These are phyloP conservation scores for Plasmodium gaboni DNA, from an alignment of 169 alveolate genomes.

Conservation along the genomic window DNA sequence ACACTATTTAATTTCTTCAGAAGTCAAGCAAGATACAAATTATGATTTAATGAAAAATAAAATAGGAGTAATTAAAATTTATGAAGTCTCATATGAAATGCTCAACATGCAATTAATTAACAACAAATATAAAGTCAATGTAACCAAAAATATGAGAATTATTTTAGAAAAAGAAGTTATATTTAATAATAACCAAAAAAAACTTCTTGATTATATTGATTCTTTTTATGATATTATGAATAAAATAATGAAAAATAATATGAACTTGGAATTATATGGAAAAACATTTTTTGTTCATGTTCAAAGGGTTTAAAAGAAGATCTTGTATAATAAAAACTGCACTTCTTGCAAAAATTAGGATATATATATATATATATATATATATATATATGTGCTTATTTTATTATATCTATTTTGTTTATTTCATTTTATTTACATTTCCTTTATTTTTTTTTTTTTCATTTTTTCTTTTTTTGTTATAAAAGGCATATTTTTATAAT, in stretches of 20 bases:
- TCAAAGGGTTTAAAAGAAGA: slow-evolving; percentile 5
- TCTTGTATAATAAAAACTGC: no score
- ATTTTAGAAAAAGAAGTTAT: slow-evolving; percentile 67
- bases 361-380: no score
- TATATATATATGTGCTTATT: no score
- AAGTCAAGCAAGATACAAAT: slow-evolving; percentile 49
- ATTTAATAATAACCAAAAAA: slow-evolving; percentile 43
- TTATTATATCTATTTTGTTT: no score
- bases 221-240: slow-evolving; percentile 62
- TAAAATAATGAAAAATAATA: slow-evolving; percentile 70
- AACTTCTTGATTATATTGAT: slow-evolving; percentile 41
- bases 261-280: slow-evolving; percentile 53
- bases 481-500: no score
- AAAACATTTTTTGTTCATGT: slow-evolving; percentile 66
- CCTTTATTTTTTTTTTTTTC: no score
- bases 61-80: slow-evolving; percentile 52
- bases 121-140: slow-evolving; percentile 36
- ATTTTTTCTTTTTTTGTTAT: no score
- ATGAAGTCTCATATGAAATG: slow-evolving; percentile 49
- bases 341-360: no score
- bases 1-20: slow-evolving; percentile 51
- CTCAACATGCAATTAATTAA: slow-evolving; percentile 14
- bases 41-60: slow-evolving; percentile 39
- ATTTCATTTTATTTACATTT: no score
- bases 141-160: slow-evolving; percentile 51